Evolutionary conservation across 805 yeast genomes (phyloP).

Genomic region (Candida ficus): DNA sequence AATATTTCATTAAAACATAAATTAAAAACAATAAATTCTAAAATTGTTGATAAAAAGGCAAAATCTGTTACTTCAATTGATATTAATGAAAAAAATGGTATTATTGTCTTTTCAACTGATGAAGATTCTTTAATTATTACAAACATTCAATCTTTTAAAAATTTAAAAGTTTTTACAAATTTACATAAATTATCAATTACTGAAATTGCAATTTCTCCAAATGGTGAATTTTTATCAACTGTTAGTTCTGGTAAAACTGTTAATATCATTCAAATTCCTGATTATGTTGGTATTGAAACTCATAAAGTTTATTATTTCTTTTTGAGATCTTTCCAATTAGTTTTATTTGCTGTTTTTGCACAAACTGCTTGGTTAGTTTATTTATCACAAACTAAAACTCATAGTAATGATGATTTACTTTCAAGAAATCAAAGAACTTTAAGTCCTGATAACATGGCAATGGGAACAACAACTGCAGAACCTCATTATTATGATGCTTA

Average conservation of each 20-base stretch:
- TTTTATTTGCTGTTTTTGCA: conserved; percentile 7
- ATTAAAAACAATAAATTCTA: conserved; percentile 14
- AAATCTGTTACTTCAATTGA: conserved; percentile 46
- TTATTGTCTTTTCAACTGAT: conserved; percentile 39
- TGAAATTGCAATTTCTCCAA: conserved; percentile 60
- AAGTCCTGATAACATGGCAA: conserved; percentile 6
- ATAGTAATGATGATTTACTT: conserved; percentile 22
- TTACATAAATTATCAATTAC: conserved; percentile 75
- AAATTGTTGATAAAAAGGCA: conserved; percentile 18
- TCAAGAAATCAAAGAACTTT: conserved; percentile 15
- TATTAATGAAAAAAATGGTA: conserved; percentile 29
- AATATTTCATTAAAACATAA: conserved; percentile 16
- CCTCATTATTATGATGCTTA: conserved; percentile 1
- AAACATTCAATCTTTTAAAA: conserved; percentile 44
- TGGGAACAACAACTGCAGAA: too few relatives aligned
- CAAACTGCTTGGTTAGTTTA: conserved; percentile 14
- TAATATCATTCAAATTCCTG: conserved; percentile 58
- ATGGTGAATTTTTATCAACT: conserved; percentile 64
- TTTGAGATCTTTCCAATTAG: conserved; percentile 16
- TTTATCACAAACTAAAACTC: conserved; percentile 7
- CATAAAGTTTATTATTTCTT: conserved; percentile 22
- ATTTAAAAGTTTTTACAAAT: conserved; percentile 45
- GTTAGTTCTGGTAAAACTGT: conserved; percentile 74
- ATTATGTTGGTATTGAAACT: conserved; percentile 30
- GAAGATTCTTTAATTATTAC: conserved; percentile 53